A percentile compares a stretch with the other conserved stretches of the same genome.
Evolutionary conservation across 208 protist species (phyloP).

Genomic region (Trypanosoma mega): DNA sequence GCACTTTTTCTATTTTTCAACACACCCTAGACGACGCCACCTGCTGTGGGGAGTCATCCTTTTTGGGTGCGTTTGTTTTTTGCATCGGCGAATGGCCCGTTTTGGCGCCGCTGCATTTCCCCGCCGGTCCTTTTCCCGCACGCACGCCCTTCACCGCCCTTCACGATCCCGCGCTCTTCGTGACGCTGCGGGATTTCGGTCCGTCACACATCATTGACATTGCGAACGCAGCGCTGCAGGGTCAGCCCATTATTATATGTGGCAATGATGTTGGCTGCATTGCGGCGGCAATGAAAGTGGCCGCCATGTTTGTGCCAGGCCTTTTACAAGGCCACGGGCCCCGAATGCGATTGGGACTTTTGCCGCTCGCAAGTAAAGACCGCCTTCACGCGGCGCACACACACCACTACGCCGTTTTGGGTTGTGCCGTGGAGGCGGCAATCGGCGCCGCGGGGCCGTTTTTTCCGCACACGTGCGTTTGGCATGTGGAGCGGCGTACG

Average conservation of each 20-base stretch:
- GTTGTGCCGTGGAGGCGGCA: constrained; percentile 13
- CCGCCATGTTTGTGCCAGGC: constrained; percentile 15
- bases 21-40: neutral
- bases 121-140: neutral
- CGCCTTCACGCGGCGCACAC: neutral
- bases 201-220: constrained; percentile 8
- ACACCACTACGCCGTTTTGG: constrained; percentile 19
- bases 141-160: constrained; percentile 3
- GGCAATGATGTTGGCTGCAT: constrained; percentile 15
- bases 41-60: neutral
- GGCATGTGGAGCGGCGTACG: constrained; percentile 1
- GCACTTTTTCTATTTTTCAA: constrained; percentile 5
- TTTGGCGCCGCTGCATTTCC: neutral
- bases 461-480: constrained; percentile 12
- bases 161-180: constrained; percentile 4
- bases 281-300: constrained; percentile 16
- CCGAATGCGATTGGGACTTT: constrained; percentile 1
- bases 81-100: constrained; percentile 9
- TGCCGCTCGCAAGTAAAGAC: neutral
- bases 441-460: neutral
- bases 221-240: constrained; percentile 5
- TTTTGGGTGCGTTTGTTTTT: neutral
- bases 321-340: constrained; percentile 6
- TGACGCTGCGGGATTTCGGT: constrained; percentile 2
- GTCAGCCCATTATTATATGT: constrained; percentile 19